Conservation (phyloP, 2,329 filamentous ascomycete genomes). For the Monosporascus ibericus region DNA sequence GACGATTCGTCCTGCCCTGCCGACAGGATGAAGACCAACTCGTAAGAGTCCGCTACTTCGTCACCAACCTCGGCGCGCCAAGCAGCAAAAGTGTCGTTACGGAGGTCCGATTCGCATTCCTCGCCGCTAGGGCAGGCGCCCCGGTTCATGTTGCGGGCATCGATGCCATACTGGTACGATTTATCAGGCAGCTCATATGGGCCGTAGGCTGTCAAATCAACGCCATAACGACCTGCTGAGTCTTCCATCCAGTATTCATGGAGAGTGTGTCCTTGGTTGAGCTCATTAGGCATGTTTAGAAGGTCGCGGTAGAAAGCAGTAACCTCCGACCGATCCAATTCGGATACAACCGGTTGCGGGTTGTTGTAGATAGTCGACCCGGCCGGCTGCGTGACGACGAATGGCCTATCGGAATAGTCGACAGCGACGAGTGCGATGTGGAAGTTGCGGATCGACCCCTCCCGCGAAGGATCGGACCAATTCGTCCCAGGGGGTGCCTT, state of each 20-base stretch:
- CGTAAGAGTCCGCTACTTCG: conserved; percentile 38
- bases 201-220: conserved; percentile 46
- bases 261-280: conserved; percentile 46
- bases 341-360: conserved; percentile 36
- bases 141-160: conserved; percentile 36
- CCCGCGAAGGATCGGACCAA: conserved; percentile 39
- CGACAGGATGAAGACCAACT: conserved; percentile 48
- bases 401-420: conserved; percentile 44
- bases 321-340: conserved; percentile 37
- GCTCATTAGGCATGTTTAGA: conserved; percentile 41
- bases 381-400: conserved; percentile 39
- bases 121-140: conserved; percentile 37
- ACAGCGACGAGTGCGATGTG: conserved; percentile 49
- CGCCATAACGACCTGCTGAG: conserved; percentile 44
- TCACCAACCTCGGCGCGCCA: conserved; percentile 48
- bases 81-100: conserved; percentile 40
- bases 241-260: conserved; percentile 56
- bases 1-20: conserved; percentile 50
- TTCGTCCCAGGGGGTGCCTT: conserved; percentile 38
- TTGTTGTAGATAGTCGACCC: conserved; percentile 45
- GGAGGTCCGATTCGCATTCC: conserved; percentile 40
- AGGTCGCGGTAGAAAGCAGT: conserved; percentile 45
- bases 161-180: conserved; percentile 45
- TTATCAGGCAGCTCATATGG: conserved; percentile 41
- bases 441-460: conserved; percentile 44